Evolutionary conservation across 768 basidiomycete genomes (phyloP), one percentile per base, ranked within the genome.

Genomic region (Hemileccinum impolitum): DNA sequence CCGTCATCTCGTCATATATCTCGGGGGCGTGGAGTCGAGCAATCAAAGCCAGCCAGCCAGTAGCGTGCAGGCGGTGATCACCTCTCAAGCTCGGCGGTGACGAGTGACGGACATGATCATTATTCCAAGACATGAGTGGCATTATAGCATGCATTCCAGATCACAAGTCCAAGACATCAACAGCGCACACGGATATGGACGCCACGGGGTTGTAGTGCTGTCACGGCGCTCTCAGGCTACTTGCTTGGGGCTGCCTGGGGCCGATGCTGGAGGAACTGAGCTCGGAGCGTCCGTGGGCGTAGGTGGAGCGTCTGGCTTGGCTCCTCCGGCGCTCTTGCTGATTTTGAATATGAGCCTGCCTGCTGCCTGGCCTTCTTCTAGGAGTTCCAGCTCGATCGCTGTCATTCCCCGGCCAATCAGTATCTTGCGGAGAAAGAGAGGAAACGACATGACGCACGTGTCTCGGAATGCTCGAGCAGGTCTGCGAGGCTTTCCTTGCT

Each of bases 401-500:
- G 42, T 41, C 38, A 8, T 32, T 2, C 31, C 26, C 47, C 18
- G 1, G 6, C 19, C 26, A 28, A 17, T 55, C 15, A 58, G 47
- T n/a, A 5, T 23, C 32, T 8, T 6, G 14, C 12, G 15, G 18
- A 17, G 4, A 43, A 26, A 15, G 21, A 12, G 12, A 6, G 1
- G 6, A 42, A n/a, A 26, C 5, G 40, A 34, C 8, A 19, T 31
- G 18, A 56, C 65, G n/a, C 14, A 69, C 65, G 62, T 25, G 60
- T 52, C 31, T 60, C 67, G 1, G 56, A 43, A 21, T 69, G 65
- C 23, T 67, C 67, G n/a, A 67, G 65, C 11, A 66, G 45, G 44
- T 66, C 65, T 1, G 60, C 65, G 1, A 66, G 47, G 28, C 60
- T 67, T 50, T 67, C 65, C 38, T 59, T 69, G 36, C 56, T 69